Evolutionary conservation across 202 grass and related monocot species (phyloP).

Genomic region (Tripidium arundinaceum): DNA sequence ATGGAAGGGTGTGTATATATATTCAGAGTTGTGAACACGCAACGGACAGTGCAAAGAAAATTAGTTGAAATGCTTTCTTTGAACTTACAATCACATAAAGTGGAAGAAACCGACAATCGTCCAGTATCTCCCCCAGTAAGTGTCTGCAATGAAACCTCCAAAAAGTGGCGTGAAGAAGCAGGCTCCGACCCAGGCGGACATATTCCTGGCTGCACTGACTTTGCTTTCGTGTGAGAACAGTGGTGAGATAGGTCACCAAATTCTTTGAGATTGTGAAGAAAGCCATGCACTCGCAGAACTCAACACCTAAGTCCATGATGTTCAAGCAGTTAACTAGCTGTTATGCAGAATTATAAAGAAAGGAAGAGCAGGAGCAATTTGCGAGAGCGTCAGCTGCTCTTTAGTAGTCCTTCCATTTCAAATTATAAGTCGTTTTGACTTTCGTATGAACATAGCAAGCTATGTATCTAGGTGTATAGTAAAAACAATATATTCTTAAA

Average conservation of each 20-base stretch:
- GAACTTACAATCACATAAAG: constrained; percentile 22
- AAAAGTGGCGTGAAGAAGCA: constrained; percentile 3
- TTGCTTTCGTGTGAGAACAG: constrained; percentile 28
- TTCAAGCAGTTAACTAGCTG: neutral
- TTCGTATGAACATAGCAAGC: neutral
- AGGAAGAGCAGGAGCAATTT: neutral
- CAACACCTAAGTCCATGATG: neutral
- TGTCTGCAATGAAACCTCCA: no score
- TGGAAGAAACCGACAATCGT: neutral
- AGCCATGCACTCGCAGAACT: constrained; percentile 23
- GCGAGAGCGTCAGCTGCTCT: neutral
- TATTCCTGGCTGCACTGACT: constrained; percentile 14
- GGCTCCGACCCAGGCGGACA: constrained; percentile 3
- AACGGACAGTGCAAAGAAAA: no score
- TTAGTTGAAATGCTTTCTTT: neutral
- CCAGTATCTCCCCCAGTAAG: no score
- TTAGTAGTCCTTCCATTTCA: neutral
- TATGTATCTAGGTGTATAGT: no score
- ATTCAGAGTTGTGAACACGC: no score
- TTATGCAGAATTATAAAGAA: neutral
- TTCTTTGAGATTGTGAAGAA: constrained; percentile 17
- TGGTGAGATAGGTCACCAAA: constrained; percentile 33
- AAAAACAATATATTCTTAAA: no score
- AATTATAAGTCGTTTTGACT: no score
- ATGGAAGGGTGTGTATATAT: no score